Base-by-base conservation (phyloP, 352 stramenopile species). In the Blastocystis sp. region DNA sequence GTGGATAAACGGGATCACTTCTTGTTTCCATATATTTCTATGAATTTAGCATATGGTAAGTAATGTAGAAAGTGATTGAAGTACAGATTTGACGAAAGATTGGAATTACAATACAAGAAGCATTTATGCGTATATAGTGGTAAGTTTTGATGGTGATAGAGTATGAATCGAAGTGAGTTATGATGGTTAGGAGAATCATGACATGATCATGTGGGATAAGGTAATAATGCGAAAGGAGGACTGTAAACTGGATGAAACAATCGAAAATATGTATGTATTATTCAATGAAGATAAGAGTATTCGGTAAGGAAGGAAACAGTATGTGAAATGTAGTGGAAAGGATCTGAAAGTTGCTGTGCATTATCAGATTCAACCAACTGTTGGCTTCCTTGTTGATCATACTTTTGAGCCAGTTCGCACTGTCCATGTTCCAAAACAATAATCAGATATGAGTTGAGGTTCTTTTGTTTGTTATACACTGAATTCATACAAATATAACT, bases 121-220 rank as follows among this genome's bases (percentile, higher is more conserved):
- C 35, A 61, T 80, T 14, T 80, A 80, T 46, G 69, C 42, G 21
- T 80, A 80, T 63, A 37, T 59, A 0, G 69, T 80, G 3, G 24
- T 80, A 6, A 59, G 35, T 35, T 59, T 61, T 21, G 69, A 80
- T 11, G 69, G 69, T 43, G 69, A 80, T 39, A 19, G 32, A n/a
- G 66, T 78, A 5, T 24, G 21, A 0, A 24, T n/a, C n/a, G 7
- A n/a, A 16, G 2, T 0, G 29, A 63, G n/a, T 12, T 0, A 12
- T 80, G 21, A 58, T 5, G 12, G 24, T 7, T 80, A 80, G 69
- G 69, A 80, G 46, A 21, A 52, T 11, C 69, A 80, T 35, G 69
- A 80, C 7, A 59, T 80, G n/a, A 80, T 80, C 49, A 80, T 80
- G 69, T 80, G 69, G 69, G 69, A 80, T 21, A 80, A 80, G 42